Base-by-base conservation (phyloP, 2,329 filamentous ascomycete species). In the Zymoseptoria ardabiliae region DNA sequence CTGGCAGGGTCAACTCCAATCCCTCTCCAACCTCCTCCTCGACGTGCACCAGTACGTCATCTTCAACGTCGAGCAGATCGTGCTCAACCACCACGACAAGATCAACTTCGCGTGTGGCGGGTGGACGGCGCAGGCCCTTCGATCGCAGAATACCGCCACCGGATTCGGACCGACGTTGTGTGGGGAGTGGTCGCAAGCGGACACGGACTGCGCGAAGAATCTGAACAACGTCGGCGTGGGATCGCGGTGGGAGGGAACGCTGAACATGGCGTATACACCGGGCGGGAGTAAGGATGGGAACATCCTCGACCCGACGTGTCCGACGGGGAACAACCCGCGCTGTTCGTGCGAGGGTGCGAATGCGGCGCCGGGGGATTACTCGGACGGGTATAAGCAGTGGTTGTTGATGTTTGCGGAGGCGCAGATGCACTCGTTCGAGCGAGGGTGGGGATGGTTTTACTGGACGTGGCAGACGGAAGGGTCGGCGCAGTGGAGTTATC, bases 41-140 rank as follows among this genome's bases (percentile, higher is more conserved):
- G 94, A 99, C 75, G 94, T 95, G 45, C 94, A 99, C 76, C 93
- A 97, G 75, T 99, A 99, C 74, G 90, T 96, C 70, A 97, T 97
- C 74, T 99, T 99, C 82, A 97, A 99, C 80, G 84, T 85, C 48
- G 86, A 88, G 65, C 90, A 96, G 74, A 88, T 99, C 70, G 83
- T 85, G 53, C 87, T 88, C 70, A 87, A 87, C 58, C 94, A 97
- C 77, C 81, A 86, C 58, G 82, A 87, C 65, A 97, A 97, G 77
- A 82, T 97, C 59, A 80, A 88, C 61, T 95, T 96, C 71, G 91
- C 93, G 3, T 99, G 94, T 77, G 78, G 82, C 19, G 91, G 86
- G 57, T 99, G 94, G 94, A 88, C 89, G 3, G 73, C 86, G 67
- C 91, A 97, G 79, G 84, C 91, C 13, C 72, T 83, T 62, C 77